Conservation (phyloP, 2,329 filamentous ascomycete genomes). For the Penicillium sp. region DNA sequence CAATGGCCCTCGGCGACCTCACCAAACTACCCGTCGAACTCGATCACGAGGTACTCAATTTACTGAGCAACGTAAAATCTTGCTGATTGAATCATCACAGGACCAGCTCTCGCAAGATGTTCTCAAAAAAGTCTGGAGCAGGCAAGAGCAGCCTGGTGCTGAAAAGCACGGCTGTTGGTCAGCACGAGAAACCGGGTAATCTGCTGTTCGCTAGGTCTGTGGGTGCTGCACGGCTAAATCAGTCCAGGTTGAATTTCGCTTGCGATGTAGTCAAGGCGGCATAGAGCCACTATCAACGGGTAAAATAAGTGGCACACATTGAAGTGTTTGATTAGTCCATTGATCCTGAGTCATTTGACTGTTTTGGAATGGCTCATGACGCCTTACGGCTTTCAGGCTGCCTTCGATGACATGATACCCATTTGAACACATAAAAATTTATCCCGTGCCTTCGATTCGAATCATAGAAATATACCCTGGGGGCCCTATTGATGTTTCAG, state of each 20-base stretch:
- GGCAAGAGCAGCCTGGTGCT: background rate
- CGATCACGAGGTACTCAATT: background rate
- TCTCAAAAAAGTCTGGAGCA: constrained; percentile 3
- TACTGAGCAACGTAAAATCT: constrained; percentile 1
- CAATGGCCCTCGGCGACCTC: background rate
- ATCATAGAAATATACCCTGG: background rate
- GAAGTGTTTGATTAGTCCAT: background rate
- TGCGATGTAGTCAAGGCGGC: background rate
- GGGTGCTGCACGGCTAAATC: constrained; percentile 5
- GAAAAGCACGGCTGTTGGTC: background rate
- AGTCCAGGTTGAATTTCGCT: background rate
- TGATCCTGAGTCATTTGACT: background rate
- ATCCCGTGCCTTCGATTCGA: background rate
- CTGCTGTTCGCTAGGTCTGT: constrained; percentile 1
- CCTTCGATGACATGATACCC: background rate
- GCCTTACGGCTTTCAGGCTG: background rate
- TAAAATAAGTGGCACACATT: background rate
- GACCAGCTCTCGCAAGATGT: background rate
- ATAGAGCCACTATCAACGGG: background rate
- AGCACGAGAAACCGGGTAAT: background rate
- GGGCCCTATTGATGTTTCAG: background rate
- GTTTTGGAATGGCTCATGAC: background rate
- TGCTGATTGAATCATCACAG: constrained; percentile 1
- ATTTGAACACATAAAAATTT: background rate
- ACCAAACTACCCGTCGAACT: background rate